A percentile compares a stretch with the other conserved stretches of the same genome.
Evolutionary conservation across 371 early-diverging fungal genomes (phyloP).

Genomic region (Mortierella sp.): DNA sequence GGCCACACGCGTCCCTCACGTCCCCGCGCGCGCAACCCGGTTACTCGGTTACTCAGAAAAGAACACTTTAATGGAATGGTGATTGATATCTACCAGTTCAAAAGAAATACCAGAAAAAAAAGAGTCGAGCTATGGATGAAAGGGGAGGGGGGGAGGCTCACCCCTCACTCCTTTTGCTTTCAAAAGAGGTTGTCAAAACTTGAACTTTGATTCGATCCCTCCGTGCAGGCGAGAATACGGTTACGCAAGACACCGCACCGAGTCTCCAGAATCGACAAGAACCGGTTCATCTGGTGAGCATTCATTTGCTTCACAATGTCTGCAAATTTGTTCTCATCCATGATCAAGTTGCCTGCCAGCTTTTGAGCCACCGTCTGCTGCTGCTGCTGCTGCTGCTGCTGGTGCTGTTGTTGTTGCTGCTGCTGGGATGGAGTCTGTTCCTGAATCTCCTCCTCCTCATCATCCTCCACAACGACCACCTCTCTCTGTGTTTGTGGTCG

Average conservation of each 20-base stretch:
- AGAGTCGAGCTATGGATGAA: too few species aligned
- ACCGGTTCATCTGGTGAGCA: conserved; percentile 63
- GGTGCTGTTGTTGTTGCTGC: conserved; percentile 6
- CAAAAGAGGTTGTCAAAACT: conserved; percentile 38
- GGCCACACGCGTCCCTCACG: too few species aligned
- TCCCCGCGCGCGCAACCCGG: too few species aligned
- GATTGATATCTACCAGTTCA: too few species aligned
- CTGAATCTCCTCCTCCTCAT: too few species aligned
- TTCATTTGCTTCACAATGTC: conserved; percentile 62
- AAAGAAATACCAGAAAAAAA: too few species aligned
- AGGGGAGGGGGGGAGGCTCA: too few species aligned
- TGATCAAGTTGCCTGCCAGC: conserved; percentile 37
- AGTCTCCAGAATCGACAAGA: conserved; percentile 59
- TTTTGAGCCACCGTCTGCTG: conserved; percentile 16
- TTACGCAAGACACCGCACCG: conserved; percentile 51
- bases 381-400: conserved; percentile 9
- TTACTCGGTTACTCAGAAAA: too few species aligned
- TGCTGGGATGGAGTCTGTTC: not conserved
- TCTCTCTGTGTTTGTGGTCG: too few species aligned
- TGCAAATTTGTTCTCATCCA: conserved; percentile 58
- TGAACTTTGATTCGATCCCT: conserved; percentile 33
- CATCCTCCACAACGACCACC: too few species aligned
- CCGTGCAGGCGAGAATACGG: conserved; percentile 40
- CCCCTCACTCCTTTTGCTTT: too few species aligned
- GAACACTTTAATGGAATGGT: too few species aligned